Conservation (phyloP, 1,139 yeast species). For the Insectozyma bohioensis region DNA sequence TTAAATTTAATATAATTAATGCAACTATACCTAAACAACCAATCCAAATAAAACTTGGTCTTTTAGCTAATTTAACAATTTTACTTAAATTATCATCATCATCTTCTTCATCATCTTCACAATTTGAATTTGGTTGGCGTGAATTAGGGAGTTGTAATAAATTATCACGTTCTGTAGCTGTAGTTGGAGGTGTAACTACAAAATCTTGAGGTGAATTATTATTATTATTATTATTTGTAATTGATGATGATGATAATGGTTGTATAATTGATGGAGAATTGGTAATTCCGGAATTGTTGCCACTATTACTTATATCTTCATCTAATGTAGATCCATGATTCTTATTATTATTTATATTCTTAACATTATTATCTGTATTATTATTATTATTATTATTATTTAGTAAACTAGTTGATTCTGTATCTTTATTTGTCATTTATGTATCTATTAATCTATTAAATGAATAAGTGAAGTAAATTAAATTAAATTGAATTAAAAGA, state of each 20-base stretch:
- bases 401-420: constrained; percentile 4
- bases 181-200: constrained; percentile 8
- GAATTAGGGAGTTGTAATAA: too few relatives aligned
- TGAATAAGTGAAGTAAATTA: not conserved
- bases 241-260: constrained; percentile 1
- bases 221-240: constrained; percentile 2
- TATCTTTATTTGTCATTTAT: not conserved
- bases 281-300: constrained; percentile 1
- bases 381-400: not conserved
- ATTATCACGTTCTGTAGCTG: not conserved
- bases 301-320: not conserved
- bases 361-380: too few relatives aligned
- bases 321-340: constrained; percentile 5
- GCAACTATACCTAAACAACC: constrained; percentile 54
- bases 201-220: constrained; percentile 9
- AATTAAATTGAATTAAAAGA: not conserved
- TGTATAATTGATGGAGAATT: not conserved
- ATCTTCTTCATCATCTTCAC: constrained; percentile 7
- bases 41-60: constrained; percentile 50
- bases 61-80: constrained; percentile 24
- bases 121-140: too few relatives aligned
- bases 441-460: not conserved
- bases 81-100: constrained; percentile 16
- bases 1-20: constrained; percentile 58
- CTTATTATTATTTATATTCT: not conserved